Conservation (phyloP, 257 asterid species). For the Mentha longifolia region DNA sequence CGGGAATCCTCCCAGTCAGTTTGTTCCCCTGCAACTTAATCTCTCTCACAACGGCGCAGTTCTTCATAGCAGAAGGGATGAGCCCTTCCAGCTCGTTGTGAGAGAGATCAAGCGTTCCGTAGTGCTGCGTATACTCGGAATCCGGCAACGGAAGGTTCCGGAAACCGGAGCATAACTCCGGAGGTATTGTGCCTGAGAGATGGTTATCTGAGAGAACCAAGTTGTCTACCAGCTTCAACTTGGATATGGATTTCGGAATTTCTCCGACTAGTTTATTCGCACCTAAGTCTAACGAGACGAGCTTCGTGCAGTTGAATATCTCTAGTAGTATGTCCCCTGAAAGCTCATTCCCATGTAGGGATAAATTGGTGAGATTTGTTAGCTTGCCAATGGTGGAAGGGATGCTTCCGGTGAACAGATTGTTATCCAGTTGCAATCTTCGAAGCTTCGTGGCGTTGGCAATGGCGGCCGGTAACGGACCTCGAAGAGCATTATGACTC, state of each 20-base stretch:
- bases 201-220: slow-evolving; percentile 70
- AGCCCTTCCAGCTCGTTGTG: slow-evolving; percentile 60
- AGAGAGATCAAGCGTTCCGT: slow-evolving; percentile 87
- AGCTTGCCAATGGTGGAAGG: slow-evolving; percentile 65
- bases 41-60: slow-evolving; percentile 57
- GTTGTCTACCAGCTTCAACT: slow-evolving; percentile 65
- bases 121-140: slow-evolving; percentile 79
- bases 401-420: slow-evolving; percentile 61
- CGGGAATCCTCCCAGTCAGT: slow-evolving; percentile 76
- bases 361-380: slow-evolving; percentile 67
- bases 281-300: slow-evolving; percentile 72
- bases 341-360: slow-evolving; percentile 69
- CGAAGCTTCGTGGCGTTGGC: slow-evolving; percentile 42
- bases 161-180: slow-evolving; percentile 72
- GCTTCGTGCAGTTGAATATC: slow-evolving; percentile 64
- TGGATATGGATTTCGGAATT: slow-evolving; percentile 59
- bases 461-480: slow-evolving; percentile 48
- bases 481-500: slow-evolving; percentile 55
- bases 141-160: slow-evolving; percentile 68
- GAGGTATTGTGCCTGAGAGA: slow-evolving; percentile 69
- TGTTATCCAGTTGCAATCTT: slow-evolving; percentile 64
- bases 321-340: slow-evolving; percentile 64
- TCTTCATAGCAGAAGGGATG: slow-evolving; percentile 57
- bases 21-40: slow-evolving; percentile 59
- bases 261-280: slow-evolving; percentile 54